These are phyloP conservation scores for Leccinum griseonigrum DNA, from an alignment of 1,284 basidiomycete species.

Conservation along the genomic window DNA sequence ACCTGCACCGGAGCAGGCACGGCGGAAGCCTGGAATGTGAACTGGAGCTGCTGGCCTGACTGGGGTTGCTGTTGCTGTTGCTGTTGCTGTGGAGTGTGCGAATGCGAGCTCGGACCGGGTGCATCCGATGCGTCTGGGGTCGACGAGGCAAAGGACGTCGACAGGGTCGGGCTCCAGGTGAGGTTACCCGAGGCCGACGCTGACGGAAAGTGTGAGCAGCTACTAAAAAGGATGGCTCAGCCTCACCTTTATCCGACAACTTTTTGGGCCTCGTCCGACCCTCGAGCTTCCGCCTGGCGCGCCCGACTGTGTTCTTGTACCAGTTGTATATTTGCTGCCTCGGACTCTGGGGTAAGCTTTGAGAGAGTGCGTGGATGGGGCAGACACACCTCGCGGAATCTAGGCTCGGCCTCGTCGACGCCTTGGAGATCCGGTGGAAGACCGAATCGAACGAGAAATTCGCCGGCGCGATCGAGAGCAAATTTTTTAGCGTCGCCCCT, in stretches of 20 bases:
- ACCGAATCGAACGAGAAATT: slow-evolving; percentile 55
- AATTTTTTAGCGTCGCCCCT: slow-evolving; percentile 64
- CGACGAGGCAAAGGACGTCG: slow-evolving; percentile 23
- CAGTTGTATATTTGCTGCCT: slow-evolving; percentile 63
- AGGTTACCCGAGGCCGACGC: slow-evolving; percentile 16
- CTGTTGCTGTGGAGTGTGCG: slow-evolving; percentile 31
- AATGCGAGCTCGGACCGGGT: slow-evolving; percentile 15
- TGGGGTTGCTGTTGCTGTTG: slow-evolving; percentile 24
- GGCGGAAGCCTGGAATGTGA: slow-evolving; percentile 28
- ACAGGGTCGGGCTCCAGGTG: slow-evolving; percentile 34
- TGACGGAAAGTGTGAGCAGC: slow-evolving; percentile 1
- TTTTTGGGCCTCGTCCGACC: slow-evolving; percentile 49
- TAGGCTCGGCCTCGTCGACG: slow-evolving; percentile 50
- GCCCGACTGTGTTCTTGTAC: slow-evolving; percentile 64
- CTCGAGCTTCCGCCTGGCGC: slow-evolving; percentile 52
- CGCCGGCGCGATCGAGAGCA: slow-evolving; percentile 54
- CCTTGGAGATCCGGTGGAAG: slow-evolving; percentile 50
- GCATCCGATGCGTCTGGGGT: slow-evolving; percentile 12
- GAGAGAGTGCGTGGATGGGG: background rate
- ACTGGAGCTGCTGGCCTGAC: slow-evolving; percentile 36
- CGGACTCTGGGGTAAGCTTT: background rate
- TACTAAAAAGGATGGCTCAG: background rate
- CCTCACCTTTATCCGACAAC: slow-evolving; percentile 43
- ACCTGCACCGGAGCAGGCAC: slow-evolving; percentile 22
- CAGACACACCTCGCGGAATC: slow-evolving; percentile 51